These are phyloP conservation scores for Stachybotrys chartarum DNA, from an alignment of 2,329 filamentous ascomycete species.

Conservation along the genomic window DNA sequence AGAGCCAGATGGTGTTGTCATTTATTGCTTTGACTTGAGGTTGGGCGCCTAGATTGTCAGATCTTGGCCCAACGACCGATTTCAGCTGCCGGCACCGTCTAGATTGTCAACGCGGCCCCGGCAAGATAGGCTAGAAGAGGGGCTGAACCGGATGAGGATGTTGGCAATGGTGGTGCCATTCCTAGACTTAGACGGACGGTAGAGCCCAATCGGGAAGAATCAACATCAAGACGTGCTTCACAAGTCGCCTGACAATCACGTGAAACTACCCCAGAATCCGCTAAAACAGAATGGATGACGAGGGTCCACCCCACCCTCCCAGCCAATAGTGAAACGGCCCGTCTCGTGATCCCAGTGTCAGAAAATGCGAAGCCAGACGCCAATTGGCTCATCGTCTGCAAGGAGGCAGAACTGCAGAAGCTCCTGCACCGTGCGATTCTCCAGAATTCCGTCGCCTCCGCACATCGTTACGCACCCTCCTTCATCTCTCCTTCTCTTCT, in stretches of 20 bases:
- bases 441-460: background rate
- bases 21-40: background rate
- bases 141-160: background rate
- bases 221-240: background rate
- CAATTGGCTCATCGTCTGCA: background rate
- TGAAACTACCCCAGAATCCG: slow-evolving; percentile 4
- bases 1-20: background rate
- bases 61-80: background rate
- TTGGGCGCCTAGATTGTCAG: background rate
- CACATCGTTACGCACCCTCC: background rate
- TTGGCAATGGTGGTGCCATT: background rate
- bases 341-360: background rate
- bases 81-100: background rate
- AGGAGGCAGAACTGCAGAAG: background rate
- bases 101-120: background rate
- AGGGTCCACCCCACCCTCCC: background rate
- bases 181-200: background rate
- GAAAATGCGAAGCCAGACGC: background rate
- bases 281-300: background rate
- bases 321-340: background rate
- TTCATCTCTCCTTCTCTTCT: background rate
- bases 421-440: background rate
- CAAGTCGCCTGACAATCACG: slow-evolving; percentile 3
- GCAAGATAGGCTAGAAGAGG: background rate
- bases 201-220: background rate